Base-by-base conservation (phyloP, 148 eudicot species). In the Fallopia convolvulus region DNA sequence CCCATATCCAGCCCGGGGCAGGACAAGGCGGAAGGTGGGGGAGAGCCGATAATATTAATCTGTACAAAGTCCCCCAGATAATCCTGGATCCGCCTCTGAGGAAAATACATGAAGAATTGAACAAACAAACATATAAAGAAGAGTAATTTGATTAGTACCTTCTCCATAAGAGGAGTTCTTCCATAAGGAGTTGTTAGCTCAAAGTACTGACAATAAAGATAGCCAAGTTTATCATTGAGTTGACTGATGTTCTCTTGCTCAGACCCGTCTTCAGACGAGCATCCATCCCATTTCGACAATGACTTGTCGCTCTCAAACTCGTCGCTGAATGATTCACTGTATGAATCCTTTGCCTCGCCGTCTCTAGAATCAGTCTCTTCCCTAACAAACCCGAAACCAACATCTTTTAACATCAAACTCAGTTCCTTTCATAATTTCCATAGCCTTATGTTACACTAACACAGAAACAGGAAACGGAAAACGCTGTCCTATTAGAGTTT, bases 281-380 rank as follows among this genome's bases (percentile, higher is more conserved):
- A 73, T 44, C 75, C 75, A 21, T 73, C 75, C 75, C 75, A 73
- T 44, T 48, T 73, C 2, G 50, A 73, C 0, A 55, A 46, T 42
- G 42, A 46, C 47, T 72, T 72, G 14, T 72, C 75, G 15, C 75
- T 72, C 50, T 72, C 75, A 23, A 41, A 41, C 53, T 46, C 75
- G 14, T 44, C 50, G 46, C 75, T 42, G 15, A 44, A 46, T 20
- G 75, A 44, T n/a, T 73, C 75, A 17, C 75, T 73, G 15, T 30
- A 42, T 46, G 55, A 73, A 48, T 73, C 50, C 55, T 36, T 73
- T 0, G 55, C 55, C 52, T 73, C 75, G 0, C 75, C 75, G 8
- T 73, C 75, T 44, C 75, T 21, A 10, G 75, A 73, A 48, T 73
- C 75, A 46, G 75, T 73, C 50, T 73, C 75, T 73, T 73, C 75